Evolutionary conservation across 169 alveolate genomes (phyloP).

Genomic region (Eimeria maxima): DNA sequence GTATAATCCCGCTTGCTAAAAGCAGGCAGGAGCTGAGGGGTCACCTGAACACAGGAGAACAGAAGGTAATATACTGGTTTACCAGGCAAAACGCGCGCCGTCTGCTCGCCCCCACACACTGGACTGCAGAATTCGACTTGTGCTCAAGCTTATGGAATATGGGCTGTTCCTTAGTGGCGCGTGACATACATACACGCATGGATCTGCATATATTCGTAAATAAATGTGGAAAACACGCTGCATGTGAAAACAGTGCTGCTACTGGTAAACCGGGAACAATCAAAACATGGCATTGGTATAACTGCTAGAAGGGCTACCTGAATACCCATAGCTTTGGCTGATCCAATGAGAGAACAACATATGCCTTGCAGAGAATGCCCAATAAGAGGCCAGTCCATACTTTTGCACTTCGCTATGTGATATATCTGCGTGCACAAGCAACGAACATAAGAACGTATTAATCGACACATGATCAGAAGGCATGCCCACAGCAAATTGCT

Average conservation of each 20-base stretch:
- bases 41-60: conserved; percentile 82
- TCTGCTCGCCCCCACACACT: neutral
- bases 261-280: too few species aligned
- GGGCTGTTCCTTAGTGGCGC: too few species aligned
- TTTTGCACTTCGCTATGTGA: conserved; percentile 92
- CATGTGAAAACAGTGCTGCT: too few species aligned
- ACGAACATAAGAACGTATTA: neutral
- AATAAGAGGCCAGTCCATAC: conserved; percentile 92
- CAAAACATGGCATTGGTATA: conserved; percentile 54
- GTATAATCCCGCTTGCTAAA: conserved; percentile 91
- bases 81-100: neutral
- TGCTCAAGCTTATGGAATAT: too few species aligned
- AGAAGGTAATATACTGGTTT: neutral
- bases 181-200: too few species aligned
- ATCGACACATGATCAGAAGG: too few species aligned
- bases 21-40: conserved; percentile 89
- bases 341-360: conserved; percentile 87
- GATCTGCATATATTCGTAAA: too few species aligned
- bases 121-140: too few species aligned
- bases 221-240: too few species aligned
- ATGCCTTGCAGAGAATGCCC: conserved; percentile 88
- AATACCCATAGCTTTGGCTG: conserved; percentile 73
- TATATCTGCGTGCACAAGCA: conserved; percentile 86
- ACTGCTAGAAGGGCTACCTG: conserved; percentile 62
- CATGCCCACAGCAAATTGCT: too few species aligned